Base-by-base conservation (phyloP, 495 filamentous ascomycete genomes). In the Coniosporium apollinis region DNA sequence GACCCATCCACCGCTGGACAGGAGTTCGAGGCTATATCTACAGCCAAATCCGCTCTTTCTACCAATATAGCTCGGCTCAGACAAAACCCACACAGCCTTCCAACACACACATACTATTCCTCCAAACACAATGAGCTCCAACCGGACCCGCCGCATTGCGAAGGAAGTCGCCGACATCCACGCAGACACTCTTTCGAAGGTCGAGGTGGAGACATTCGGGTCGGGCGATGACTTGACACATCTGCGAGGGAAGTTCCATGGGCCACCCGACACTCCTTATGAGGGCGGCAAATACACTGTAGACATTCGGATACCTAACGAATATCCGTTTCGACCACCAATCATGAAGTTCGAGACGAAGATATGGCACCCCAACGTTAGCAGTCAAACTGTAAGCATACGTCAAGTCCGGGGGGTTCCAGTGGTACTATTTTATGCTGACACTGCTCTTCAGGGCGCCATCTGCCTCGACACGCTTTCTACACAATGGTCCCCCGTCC, bases 351-450 rank as follows among this genome's bases (percentile, higher is more conserved):
- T 97, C 44, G 70, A 79, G 44, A 97, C 91, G 47, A 91, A 79
- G 56, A 77, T 97, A 39, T 97, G 91, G 91, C 89, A 97, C 59
- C 89, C 89, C 22, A 97, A 97, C 57, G 72, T 97, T 58, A 85
- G 77, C 67, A 86, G 78, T 49, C 82, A 93, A 55, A 97, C 89
- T 33, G 86, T 94, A 58, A 51, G 76, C 15, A 13, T 22, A 19
- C 28, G n/a, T n/a, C n/a, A n/a, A n/a, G n/a, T n/a, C n/a, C n/a
- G n/a, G n/a, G n/a, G n/a, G n/a, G n/a, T n/a, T n/a, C n/a, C n/a
- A n/a, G n/a, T n/a, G n/a, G n/a, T n/a, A n/a, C n/a, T n/a, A n/a
- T n/a, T 45, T 28, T 26, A 7, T 33, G 44, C 38, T 47, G 19
- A 45, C 20, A 13, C 28, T 33, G 41, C 25, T 13, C 37, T 13